A percentile compares a stretch with the other conserved stretches of the same genome.
Conservation (phyloP, 1,284 basidiomycete genomes). For the Irpex sp. region DNA sequence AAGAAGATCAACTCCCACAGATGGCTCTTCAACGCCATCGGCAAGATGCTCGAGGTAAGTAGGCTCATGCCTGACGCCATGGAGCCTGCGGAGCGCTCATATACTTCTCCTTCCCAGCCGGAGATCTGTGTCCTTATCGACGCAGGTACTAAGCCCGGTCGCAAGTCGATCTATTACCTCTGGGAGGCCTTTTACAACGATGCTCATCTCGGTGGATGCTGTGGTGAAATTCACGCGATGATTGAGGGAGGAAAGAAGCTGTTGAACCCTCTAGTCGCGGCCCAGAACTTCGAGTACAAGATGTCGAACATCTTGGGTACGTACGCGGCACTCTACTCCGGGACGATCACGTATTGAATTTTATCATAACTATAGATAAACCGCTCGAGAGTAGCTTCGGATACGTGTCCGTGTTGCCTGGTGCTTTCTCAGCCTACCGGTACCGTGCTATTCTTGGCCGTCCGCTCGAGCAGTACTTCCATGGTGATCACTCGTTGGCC, state of each 20-base stretch:
- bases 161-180: constrained; percentile 95
- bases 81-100: constrained; percentile 11
- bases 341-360: not conserved
- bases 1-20: constrained; percentile 98
- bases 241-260: constrained; percentile 90
- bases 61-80: not conserved
- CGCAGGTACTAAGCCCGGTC: constrained; percentile 94
- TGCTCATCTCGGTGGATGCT: constrained; percentile 73
- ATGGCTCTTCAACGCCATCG: constrained; percentile 98
- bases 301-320: constrained; percentile 92
- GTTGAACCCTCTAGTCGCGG: constrained; percentile 90
- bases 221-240: constrained; percentile 95
- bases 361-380: constrained; percentile 56
- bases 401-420: constrained; percentile 93
- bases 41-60: constrained; percentile 69
- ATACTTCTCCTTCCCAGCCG: constrained; percentile 45
- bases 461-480: constrained; percentile 97
- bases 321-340: constrained; percentile 9
- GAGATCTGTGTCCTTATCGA: constrained; percentile 91
- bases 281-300: constrained; percentile 99
- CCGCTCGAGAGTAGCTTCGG: constrained; percentile 95
- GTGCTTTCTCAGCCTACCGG: constrained; percentile 95
- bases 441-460: constrained; percentile 89
- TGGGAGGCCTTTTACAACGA: constrained; percentile 93
- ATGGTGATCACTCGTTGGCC: constrained; percentile 94